Evolutionary conservation across 306 rosid species (phyloP), one percentile per base, ranked within the genome.

Genomic region (Malus orientalis): DNA sequence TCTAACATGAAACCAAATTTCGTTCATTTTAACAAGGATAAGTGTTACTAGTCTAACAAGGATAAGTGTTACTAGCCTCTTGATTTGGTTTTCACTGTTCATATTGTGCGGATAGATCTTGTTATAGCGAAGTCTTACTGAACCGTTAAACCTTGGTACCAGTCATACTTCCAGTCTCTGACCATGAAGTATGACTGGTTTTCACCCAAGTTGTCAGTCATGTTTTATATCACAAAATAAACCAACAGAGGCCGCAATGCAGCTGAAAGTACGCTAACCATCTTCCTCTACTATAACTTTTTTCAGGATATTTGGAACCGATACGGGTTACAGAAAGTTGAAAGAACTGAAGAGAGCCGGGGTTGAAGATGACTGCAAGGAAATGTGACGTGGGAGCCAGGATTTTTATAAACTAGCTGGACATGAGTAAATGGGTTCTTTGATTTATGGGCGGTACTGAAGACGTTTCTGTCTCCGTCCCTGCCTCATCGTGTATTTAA

Each of bases 231-330:
- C 61, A 20, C 12, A 20, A n/a, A 20, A 3, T 57, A 57, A n/a
- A 27, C 67, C 67, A 25, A 61, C 33, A 27, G 67, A 61, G 36
- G 19, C 38, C 1, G 36, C 38, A 66, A 63, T 66, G 70, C 51
- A 4, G 42, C 69, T 42, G 42, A 9, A 25, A 42, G 45, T 53
- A 15, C 32, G 13, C 73, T 68, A 61, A 61, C 23, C 29, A 20
- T 19, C 59, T 11, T 36, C 58, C 9, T 71, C 29, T 22, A 64
- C 18, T 36, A 33, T 45, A 40, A 11, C 19, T 59, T 42, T 33
- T 33, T 53, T 47, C 88, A 93, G 98, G 96, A 73, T 93, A 76
- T 93, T 91, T 82, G 97, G 96, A 67, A 93, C 96, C 20, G 97
- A 93, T 79, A 65, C 71, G 44, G 98, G 98, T 25, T 93, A 89